A percentile compares a stretch with the other conserved stretches of the same genome.
These are phyloP conservation scores for Schoenoplectus triqueter DNA, from an alignment of 202 grass and related monocot species.

Conservation along the genomic window DNA sequence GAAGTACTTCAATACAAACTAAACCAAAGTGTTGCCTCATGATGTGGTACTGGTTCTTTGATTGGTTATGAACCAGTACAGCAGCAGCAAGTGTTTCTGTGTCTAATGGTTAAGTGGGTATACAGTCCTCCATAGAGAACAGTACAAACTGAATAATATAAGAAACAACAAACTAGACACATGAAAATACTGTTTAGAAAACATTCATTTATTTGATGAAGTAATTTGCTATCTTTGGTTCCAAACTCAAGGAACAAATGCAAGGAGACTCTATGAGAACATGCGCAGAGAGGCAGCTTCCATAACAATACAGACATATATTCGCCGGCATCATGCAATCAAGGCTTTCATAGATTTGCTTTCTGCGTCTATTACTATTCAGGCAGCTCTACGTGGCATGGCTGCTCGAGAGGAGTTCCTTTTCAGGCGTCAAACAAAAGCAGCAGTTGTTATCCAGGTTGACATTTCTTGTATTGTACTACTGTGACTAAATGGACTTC, in stretches of 20 bases:
- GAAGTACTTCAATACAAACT: background rate
- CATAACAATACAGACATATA: slow-evolving; percentile 66
- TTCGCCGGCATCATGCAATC: slow-evolving; percentile 69
- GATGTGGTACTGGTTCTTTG: background rate
- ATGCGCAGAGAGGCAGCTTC: slow-evolving; percentile 70
- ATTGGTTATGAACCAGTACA: slow-evolving; percentile 2
- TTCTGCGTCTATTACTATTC: slow-evolving; percentile 60
- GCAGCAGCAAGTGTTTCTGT: slow-evolving; percentile 1
- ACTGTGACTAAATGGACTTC: background rate
- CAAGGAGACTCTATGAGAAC: slow-evolving; percentile 68
- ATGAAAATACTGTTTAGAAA: background rate
- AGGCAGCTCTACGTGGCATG: slow-evolving; percentile 82
- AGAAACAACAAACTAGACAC: background rate
- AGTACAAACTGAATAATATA: background rate
- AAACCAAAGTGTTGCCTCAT: background rate
- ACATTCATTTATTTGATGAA: slow-evolving; percentile 15
- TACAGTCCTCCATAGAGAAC: background rate
- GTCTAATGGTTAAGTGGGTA: background rate
- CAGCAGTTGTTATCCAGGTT: slow-evolving; percentile 92
- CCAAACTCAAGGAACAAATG: slow-evolving; percentile 65
- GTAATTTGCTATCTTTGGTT: background rate
- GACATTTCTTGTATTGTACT: slow-evolving; percentile 25
- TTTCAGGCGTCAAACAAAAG: slow-evolving; percentile 61
- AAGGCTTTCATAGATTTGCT: slow-evolving; percentile 51
- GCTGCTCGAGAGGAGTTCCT: slow-evolving; percentile 60